Evolutionary conservation across 1,139 yeast genomes (phyloP).

Genomic region (Nakaseomyces bracarensis): DNA sequence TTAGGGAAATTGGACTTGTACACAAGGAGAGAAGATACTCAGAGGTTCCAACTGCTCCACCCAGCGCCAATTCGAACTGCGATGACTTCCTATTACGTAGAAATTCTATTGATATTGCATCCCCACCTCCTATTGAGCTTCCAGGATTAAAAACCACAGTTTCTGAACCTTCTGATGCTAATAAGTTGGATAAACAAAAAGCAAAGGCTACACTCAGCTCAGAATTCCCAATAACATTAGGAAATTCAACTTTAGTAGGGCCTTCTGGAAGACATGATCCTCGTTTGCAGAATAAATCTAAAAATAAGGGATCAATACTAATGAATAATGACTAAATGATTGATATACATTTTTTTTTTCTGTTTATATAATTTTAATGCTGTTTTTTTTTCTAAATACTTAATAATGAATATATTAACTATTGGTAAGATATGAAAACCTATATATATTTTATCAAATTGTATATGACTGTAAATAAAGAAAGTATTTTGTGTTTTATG

Average conservation of each 20-base stretch:
- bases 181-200: not conserved
- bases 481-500: too few species aligned
- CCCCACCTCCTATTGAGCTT: slow-evolving; percentile 5
- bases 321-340: slow-evolving; percentile 5
- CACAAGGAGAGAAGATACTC: slow-evolving; percentile 60
- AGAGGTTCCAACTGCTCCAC: slow-evolving; percentile 67
- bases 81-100: slow-evolving; percentile 17
- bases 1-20: slow-evolving; percentile 57
- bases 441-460: too few species aligned
- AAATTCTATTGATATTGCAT: slow-evolving; percentile 14
- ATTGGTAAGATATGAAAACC: too few species aligned
- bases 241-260: not conserved
- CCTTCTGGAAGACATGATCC: slow-evolving; percentile 5
- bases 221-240: not conserved
- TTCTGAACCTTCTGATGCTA: not conserved
- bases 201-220: not conserved
- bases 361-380: not conserved
- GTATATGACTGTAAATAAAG: too few species aligned
- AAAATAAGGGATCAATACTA: slow-evolving; percentile 1
- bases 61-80: slow-evolving; percentile 18
- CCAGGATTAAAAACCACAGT: not conserved
- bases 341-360: not conserved
- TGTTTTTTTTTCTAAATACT: not conserved
- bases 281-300: not conserved
- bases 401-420: too few species aligned